Conservation (phyloP, 2,329 filamentous ascomycete species). For the Dichotomopilus funicola region DNA sequence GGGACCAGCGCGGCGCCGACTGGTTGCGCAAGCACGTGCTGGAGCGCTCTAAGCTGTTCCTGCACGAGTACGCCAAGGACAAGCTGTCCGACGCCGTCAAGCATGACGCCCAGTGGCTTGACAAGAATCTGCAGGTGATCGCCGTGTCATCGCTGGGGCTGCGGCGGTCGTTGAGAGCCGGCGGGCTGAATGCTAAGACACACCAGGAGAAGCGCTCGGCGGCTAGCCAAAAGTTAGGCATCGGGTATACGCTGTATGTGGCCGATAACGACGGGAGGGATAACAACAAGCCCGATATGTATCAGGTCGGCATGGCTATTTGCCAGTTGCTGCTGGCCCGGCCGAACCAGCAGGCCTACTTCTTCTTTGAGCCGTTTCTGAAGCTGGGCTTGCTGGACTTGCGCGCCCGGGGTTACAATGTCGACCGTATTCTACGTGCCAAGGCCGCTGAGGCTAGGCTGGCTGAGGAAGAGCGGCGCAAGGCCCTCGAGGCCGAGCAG, state of each 20-base stretch:
- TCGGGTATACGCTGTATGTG: slow-evolving; percentile 66
- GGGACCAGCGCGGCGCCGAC: slow-evolving; percentile 62
- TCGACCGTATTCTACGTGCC: slow-evolving; percentile 83
- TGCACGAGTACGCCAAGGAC: slow-evolving; percentile 69
- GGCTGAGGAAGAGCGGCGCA: slow-evolving; percentile 73
- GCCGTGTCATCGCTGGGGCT: slow-evolving; percentile 73
- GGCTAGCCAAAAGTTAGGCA: slow-evolving; percentile 50
- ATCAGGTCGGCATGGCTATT: slow-evolving; percentile 84
- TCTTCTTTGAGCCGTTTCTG: slow-evolving; percentile 86
- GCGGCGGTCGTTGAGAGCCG: slow-evolving; percentile 66
- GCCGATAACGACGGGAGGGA: slow-evolving; percentile 46
- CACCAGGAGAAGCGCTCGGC: slow-evolving; percentile 72
- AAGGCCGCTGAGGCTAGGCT: slow-evolving; percentile 84
- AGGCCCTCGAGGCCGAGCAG: slow-evolving; percentile 66
- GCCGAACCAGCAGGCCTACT: slow-evolving; percentile 80
- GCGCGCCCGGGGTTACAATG: slow-evolving; percentile 87
- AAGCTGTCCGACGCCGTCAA: slow-evolving; percentile 64
- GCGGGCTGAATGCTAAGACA: slow-evolving; percentile 44
- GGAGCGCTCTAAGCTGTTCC: slow-evolving; percentile 82
- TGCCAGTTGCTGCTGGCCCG: slow-evolving; percentile 73
- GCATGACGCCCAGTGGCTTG: slow-evolving; percentile 84
- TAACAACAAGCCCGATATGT: slow-evolving; percentile 65
- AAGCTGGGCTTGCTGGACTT: slow-evolving; percentile 78
- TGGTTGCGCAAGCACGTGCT: slow-evolving; percentile 74
- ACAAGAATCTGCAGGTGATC: slow-evolving; percentile 73